Base-by-base conservation (phyloP, 441 rosid genomes). In the Bruguiera hainesii region DNA sequence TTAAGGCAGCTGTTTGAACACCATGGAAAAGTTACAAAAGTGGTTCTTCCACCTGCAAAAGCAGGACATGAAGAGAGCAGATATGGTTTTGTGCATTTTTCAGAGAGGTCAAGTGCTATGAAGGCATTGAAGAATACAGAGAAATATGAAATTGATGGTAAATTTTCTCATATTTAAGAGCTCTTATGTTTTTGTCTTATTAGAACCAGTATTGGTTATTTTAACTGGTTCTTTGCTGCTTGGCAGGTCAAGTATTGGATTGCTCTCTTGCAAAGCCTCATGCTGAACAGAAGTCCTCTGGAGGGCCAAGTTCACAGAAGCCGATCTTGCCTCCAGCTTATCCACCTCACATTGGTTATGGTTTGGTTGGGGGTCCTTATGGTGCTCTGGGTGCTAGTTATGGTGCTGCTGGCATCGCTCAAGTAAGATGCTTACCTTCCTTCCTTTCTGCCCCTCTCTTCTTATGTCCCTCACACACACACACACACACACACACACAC, bases 191-290 rank as follows among this genome's bases (percentile, higher is more conserved):
- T 68, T 56, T 55, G 55, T 30, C 10, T 31, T 9, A 70, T 26
- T 42, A 0, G 51, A 60, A 39, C 9, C 42, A 5, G 6, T 19
- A 21, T 52, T 19, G 10, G 51, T 56, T 64, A 48, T 64, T 46
- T 64, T 64, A 55, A 29, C 9, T 57, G 42, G 30, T 58, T 63
- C 62, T 56, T 37, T 19, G 26, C 13, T 62, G 53, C 31, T 67
- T 76, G 63, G 56, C 79, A 91, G 99, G 99, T 66, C 96, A 85
- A 74, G 79, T 80, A 57, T 74, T 94, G 83, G 97, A 94, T 61
- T 94, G 98, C 75, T 90, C 98, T n/a, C 97, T 94, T 77, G 98
- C 97, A 33, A 91, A 94, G 85, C 99, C 98, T 61, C 98, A 94
- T 76, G 81, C 95, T 15, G 99, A 94, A 74, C 96, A 88, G 75